A percentile compares a stretch with the other conserved stretches of the same genome.
Conservation (phyloP, 768 basidiomycete species). For the Trametopsis cervina region DNA sequence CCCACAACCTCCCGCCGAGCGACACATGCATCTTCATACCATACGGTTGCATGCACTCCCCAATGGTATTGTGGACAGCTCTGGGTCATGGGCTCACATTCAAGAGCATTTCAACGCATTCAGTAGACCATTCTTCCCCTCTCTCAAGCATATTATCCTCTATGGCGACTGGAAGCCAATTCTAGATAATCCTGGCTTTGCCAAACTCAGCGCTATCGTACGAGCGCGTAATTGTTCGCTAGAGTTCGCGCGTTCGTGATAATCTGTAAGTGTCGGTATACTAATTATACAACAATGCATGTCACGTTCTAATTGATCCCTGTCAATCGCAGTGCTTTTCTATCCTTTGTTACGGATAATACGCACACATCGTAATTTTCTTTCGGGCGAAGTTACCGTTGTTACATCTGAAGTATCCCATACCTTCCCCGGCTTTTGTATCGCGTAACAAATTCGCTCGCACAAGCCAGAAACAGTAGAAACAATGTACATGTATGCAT, state of each 20-base stretch:
- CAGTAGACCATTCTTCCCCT: constrained; percentile 34
- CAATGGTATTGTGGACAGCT: constrained; percentile 34
- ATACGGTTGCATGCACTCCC: constrained; percentile 47
- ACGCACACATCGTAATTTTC: no score
- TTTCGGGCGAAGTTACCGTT: no score
- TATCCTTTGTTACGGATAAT: no score
- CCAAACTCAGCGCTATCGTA: background rate
- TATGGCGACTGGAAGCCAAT: constrained; percentile 48
- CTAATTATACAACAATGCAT: background rate
- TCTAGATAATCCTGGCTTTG: constrained; percentile 29
- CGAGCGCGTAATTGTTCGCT: background rate
- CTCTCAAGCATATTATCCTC: constrained; percentile 38
- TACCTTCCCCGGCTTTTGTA: no score
- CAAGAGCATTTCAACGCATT: constrained; percentile 42
- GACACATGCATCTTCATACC: constrained; percentile 29
- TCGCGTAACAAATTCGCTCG: no score
- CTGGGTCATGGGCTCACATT: constrained; percentile 33
- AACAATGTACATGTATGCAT: no score
- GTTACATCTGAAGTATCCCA: no score
- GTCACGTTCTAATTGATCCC: no score
- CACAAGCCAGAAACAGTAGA: no score
- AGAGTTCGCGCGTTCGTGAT: background rate
- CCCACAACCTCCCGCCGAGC: constrained; percentile 4
- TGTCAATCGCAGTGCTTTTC: no score
- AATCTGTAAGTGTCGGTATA: background rate